These are phyloP conservation scores for Iris macrosiphon DNA, from an alignment of 106 monocot species.

Conservation along the genomic window DNA sequence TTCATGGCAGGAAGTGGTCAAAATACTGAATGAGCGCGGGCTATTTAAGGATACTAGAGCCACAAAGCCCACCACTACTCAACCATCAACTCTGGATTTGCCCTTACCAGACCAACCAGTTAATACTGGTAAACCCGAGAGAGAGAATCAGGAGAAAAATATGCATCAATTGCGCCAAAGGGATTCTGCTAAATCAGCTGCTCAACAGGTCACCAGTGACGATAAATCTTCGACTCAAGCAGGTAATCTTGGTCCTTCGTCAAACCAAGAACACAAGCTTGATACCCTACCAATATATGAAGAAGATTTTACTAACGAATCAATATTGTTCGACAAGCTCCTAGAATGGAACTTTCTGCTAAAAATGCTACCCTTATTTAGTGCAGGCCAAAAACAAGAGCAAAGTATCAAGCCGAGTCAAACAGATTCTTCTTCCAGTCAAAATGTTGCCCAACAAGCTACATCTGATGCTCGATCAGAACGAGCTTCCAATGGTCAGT, in stretches of 20 bases:
- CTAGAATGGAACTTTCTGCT: no score
- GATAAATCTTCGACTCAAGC: neutral
- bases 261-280: neutral
- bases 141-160: neutral
- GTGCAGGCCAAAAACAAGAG: neutral
- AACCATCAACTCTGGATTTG: neutral
- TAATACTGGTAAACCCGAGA: neutral
- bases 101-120: neutral
- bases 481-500: neutral
- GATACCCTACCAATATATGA: neutral
- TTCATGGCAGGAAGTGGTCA: conserved; percentile 46
- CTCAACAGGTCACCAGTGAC: no score
- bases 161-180: neutral
- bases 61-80: neutral
- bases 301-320: neutral
- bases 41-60: neutral
- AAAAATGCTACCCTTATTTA: no score
- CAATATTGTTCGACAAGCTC: no score
- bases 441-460: neutral
- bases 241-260: neutral
- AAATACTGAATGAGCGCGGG: conserved; percentile 13
- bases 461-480: neutral
- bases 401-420: neutral
- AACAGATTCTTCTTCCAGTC: neutral
- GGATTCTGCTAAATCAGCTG: neutral